Percentiles rank a stretch among this genome's conserved stretches.
These are phyloP conservation scores for Rubia balearica DNA, from an alignment of 305 asterid genomes.

Conservation along the genomic window DNA sequence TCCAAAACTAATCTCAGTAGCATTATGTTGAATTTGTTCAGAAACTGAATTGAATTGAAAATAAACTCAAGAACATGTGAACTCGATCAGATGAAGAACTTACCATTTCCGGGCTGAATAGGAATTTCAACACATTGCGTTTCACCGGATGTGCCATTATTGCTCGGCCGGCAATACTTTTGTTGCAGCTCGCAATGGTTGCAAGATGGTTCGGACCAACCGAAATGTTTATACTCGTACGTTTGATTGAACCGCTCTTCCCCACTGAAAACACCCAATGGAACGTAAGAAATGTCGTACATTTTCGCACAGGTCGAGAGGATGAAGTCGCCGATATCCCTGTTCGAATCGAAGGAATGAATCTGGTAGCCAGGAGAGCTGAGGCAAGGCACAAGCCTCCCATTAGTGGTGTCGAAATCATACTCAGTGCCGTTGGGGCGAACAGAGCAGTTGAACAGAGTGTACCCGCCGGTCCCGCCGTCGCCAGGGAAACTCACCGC, in stretches of 20 bases:
- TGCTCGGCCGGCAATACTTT: conserved; percentile 25
- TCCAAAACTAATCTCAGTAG: not conserved
- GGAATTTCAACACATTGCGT: conserved; percentile 29
- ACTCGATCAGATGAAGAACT: too few species aligned
- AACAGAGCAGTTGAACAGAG: conserved; percentile 44
- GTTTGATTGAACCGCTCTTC: conserved; percentile 11
- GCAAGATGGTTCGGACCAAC: conserved; percentile 42
- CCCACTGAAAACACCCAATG: conserved; percentile 21
- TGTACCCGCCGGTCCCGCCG: conserved; percentile 28
- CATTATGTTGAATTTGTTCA: too few species aligned
- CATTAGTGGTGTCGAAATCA: not conserved
- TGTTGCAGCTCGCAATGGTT: conserved; percentile 31
- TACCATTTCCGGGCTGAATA: conserved; percentile 12
- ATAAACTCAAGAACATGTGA: too few species aligned
- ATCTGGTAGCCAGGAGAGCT: conserved; percentile 24
- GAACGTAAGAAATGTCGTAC: conserved; percentile 41
- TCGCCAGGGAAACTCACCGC: not conserved
- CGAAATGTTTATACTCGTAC: conserved; percentile 16
- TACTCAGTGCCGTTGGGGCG: not conserved
- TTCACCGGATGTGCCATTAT: conserved; percentile 18
- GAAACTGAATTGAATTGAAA: too few species aligned
- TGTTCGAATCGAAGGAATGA: conserved; percentile 21
- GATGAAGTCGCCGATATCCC: conserved; percentile 21
- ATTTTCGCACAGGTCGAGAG: conserved; percentile 42
- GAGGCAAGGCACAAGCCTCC: conserved; percentile 30